Base-by-base conservation (phyloP, 306 rosid species). In the Coriaria nepalensis region DNA sequence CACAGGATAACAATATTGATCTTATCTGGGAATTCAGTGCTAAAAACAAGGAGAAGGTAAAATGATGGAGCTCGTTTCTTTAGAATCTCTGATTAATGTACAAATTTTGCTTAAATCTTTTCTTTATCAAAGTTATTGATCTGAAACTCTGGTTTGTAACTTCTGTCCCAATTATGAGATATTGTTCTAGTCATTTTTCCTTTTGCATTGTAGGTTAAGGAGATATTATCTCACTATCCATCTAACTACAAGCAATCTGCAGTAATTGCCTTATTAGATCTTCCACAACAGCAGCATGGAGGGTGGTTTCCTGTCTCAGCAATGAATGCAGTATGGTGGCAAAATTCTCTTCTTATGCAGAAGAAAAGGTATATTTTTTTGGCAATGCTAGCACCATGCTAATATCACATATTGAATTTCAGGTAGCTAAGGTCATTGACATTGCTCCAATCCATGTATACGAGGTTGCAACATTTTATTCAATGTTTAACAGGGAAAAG, bases 241-340 rank as follows among this genome's bases (percentile, higher is more conserved):
- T 73, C 96, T 65, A 90, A 90, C 77, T 90, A 90, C 64, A 92
- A 92, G 80, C 96, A 92, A 72, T 92, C 98, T 60, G 98, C 94
- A 6, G 94, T 77, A 63, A 92, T 92, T 68, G 94, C 96, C 57
- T 64, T 92, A 59, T 72, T 92, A 51, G 98, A 92, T 82, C 98
- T 92, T 71, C 96, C 98, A 42, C 98, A 92, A 61, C 98, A 92
- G 72, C 98, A 92, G 73, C 92, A 92, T 66, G 96, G 94, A 39
- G 98, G 96, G 10, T 92, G 98, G 98, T 86, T 92, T 6, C 87
- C 98, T 63, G 96, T 92, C 69, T 92, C 98, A 7, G 94, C 98
- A 52, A 92, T 92, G 96, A 64, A 92, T 56, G 98, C 85, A 55
- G 98, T 85, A 82, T 63, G 93, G 71, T 71, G 46, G 49, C n/a